These are phyloP conservation scores for Metschnikowia lachancei DNA, from an alignment of 805 yeast species.

Conservation along the genomic window DNA sequence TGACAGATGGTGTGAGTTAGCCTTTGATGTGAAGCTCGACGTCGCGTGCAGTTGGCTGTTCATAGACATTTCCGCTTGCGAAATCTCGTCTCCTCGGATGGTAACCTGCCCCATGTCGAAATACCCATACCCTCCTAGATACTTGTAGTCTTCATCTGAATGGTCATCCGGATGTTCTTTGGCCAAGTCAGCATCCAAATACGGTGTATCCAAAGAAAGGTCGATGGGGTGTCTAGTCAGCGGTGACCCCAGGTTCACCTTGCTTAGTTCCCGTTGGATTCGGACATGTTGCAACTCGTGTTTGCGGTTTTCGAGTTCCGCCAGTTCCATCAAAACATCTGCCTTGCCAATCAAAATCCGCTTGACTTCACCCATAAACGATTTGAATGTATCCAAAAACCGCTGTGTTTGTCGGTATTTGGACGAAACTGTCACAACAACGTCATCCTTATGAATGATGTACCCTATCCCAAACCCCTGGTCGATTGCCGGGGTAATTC, in stretches of 20 bases:
- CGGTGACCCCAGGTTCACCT: conserved; percentile 21
- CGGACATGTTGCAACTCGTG: conserved; percentile 34
- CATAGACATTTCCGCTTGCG: conserved; percentile 31
- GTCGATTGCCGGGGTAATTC: conserved; percentile 86
- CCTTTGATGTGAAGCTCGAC: conserved; percentile 23
- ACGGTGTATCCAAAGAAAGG: conserved; percentile 10
- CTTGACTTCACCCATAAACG: conserved; percentile 59
- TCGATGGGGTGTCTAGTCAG: conserved; percentile 26
- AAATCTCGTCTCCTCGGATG: conserved; percentile 42
- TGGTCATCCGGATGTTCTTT: neutral
- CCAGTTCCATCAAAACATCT: conserved; percentile 28
- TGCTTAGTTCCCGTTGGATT: conserved; percentile 35
- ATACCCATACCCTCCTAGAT: conserved; percentile 84
- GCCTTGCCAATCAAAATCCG: conserved; percentile 43
- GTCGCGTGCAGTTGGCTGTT: conserved; percentile 24
- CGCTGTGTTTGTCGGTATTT: conserved; percentile 86
- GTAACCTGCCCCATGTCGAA: conserved; percentile 72
- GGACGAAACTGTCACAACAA: conserved; percentile 79
- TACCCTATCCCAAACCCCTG: conserved; percentile 95
- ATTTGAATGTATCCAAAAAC: conserved; percentile 64
- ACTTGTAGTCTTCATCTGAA: conserved; percentile 25
- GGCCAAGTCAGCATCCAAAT: neutral
- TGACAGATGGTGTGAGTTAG: conserved; percentile 32
- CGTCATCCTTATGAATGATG: conserved; percentile 75
- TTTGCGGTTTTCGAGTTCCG: conserved; percentile 34